Conservation (phyloP, 225 moss, liverwort and hornwort genomes). For the Pseudoscleropodium purum region DNA sequence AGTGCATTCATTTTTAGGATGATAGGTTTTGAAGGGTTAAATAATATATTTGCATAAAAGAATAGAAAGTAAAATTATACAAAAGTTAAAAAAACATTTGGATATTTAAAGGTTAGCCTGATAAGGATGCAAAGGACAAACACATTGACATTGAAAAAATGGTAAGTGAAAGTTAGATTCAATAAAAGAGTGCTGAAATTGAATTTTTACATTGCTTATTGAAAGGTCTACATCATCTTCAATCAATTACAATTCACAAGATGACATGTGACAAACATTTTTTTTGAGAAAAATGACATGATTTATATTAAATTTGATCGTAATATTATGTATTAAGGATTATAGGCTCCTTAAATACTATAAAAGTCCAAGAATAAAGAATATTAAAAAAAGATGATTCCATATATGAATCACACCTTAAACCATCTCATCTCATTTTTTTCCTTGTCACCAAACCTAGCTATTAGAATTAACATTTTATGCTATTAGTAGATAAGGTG, state of each 20-base stretch:
- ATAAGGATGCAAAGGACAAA: rapidly evolving
- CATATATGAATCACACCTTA: not conserved
- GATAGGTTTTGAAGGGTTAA: not conserved
- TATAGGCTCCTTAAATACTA: not conserved
- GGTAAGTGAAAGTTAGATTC: rapidly evolving
- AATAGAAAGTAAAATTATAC: not conserved
- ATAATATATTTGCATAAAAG: not conserved
- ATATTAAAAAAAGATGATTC: not conserved
- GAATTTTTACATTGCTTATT: not conserved
- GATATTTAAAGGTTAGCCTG: not conserved
- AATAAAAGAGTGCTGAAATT: not conserved
- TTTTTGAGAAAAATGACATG: not conserved
- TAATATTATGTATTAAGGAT: not conserved
- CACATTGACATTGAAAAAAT: not conserved
- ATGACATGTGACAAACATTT: not conserved
- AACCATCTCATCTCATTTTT: not conserved
- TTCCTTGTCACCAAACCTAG: rapidly evolving
- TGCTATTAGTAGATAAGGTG: rapidly evolving
- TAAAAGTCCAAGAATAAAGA: not conserved
- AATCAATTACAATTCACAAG: not conserved
- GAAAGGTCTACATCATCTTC: not conserved
- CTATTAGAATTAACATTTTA: not conserved
- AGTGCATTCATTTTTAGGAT: not conserved
- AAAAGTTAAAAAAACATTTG: not conserved
- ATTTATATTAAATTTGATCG: rapidly evolving